Base-by-base conservation (phyloP, 1,284 basidiomycete species). In the Rugiboletus extremiorientalis region DNA sequence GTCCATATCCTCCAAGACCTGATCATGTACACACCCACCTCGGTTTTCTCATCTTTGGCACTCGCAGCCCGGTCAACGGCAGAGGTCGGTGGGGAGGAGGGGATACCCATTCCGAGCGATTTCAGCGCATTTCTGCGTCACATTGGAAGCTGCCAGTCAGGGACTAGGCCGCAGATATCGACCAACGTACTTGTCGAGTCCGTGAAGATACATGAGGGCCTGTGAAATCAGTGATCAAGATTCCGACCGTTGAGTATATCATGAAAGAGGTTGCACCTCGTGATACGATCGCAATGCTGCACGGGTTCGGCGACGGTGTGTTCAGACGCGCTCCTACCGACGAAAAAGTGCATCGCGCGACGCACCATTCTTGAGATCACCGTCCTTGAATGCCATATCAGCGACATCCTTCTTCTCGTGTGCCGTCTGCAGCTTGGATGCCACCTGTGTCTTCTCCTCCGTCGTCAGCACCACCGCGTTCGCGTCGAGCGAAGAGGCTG, bases 311-410 rank as follows among this genome's bases (percentile, higher is more conserved):
- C n/a, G n/a, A n/a, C n/a, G 18, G 28, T 49, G 15, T 38, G 9
- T 25, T 69, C 44, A 66, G 56, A 38, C 41, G 23, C 52, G 41
- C 36, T 56, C 34, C 27, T 30, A 50, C 44, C 33, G 52, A 53
- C 31, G 34, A 47, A 41, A 25, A 44, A 36, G 28, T 18, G 31
- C 31, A 28, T 33, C 25, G 15, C 28, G 51, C 42, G 23, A 63
- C 83, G 55, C 63, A 91, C 89, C 90, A 64, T 74, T 78, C 65
- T 81, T 79, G 42, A 81, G 54, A 60, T 90, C 80, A 20, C 85
- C 87, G 12, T 72, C 69, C 70, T 88, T 90, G 76, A 91, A 92
- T 4, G 87, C 85, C 58, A 82, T 74, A 77, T 92, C 90, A n/a
- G 74, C 90, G 16, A 71, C 72, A n/a, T 85, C 85, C 69, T 92